phyloP scores from a whole-genome alignment of 108 stramenopile genomes.

The Nannochloropsis granulata region DNA sequence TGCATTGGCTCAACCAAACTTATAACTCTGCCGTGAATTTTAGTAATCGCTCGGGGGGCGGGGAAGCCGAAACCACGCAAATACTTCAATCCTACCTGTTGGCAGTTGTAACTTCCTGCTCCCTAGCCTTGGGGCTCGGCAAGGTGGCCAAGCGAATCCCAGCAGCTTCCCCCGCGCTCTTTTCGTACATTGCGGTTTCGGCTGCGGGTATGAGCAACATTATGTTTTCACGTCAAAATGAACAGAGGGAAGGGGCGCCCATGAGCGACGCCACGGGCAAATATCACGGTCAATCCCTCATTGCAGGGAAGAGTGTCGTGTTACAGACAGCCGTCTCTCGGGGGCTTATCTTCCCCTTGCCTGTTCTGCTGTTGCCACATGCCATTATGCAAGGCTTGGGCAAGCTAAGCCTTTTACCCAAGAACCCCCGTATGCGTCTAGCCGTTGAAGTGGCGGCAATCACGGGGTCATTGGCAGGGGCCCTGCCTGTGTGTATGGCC shows the following conservation, averaged over 20 bases:
- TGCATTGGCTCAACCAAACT: constrained; percentile 12
- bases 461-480: neutral
- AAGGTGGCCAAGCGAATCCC: neutral
- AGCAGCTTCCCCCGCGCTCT: neutral
- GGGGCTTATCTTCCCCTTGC: neutral
- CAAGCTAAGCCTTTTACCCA: neutral
- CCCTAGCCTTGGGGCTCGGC: neutral
- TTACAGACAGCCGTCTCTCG: neutral
- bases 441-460: neutral
- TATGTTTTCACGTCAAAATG: neutral
- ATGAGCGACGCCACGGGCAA: neutral
- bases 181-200: neutral
- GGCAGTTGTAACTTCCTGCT: neutral
- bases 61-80: neutral
- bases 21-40: constrained; percentile 5
- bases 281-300: neutral
- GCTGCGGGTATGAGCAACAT: neutral
- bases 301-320: neutral
- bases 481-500: neutral
- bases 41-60: neutral
- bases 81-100: neutral
- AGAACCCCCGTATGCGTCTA: neutral
- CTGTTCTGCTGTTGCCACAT: neutral
- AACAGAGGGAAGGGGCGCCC: neutral
- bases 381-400: neutral